phyloP scores from a whole-genome alignment of 352 stramenopile species.

The Phytophthora rubi region DNA sequence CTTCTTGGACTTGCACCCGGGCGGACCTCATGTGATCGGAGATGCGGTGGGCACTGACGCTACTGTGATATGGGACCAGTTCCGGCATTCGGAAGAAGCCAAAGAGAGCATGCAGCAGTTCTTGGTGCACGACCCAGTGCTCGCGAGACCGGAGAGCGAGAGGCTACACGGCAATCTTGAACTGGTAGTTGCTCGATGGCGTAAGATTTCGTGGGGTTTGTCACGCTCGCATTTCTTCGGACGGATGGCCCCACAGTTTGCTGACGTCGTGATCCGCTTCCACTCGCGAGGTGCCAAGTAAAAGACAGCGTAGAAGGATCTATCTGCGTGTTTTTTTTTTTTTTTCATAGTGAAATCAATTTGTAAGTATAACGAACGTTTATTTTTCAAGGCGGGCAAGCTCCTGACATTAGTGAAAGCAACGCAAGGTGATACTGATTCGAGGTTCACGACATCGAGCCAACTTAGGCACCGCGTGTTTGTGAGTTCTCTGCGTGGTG shows the following conservation, averaged over 20 bases:
- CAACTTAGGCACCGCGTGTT: conserved; percentile 84
- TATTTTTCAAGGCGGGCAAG: conserved; percentile 5
- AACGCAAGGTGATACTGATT: conserved; percentile 62
- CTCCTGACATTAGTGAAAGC: conserved; percentile 40
- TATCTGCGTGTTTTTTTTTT: conserved; percentile 18
- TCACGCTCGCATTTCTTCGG: conserved; percentile 62
- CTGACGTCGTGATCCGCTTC: conserved; percentile 48
- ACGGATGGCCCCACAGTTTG: conserved; percentile 47
- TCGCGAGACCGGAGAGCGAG: conserved; percentile 31
- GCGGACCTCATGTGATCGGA: conserved; percentile 72
- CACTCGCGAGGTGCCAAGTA: conserved; percentile 28
- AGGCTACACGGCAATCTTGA: conserved; percentile 49
- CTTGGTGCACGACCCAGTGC: conserved; percentile 53
- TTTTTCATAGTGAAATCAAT: conserved; percentile 13
- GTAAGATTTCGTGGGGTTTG: conserved; percentile 64
- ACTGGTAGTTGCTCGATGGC: conserved; percentile 45
- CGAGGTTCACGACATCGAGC: conserved; percentile 44
- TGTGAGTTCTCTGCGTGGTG: conserved; percentile 76
- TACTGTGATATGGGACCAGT: conserved; percentile 72
- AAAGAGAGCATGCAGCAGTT: conserved; percentile 72
- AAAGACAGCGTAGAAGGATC: background rate
- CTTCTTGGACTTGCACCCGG: conserved; percentile 73
- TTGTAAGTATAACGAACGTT: conserved; percentile 13
- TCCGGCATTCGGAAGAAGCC: conserved; percentile 68
- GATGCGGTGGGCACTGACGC: conserved; percentile 77